phyloP scores from a whole-genome alignment of 2,329 filamentous ascomycete genomes.

The Xenosphaeropsis pyriputrescens region DNA sequence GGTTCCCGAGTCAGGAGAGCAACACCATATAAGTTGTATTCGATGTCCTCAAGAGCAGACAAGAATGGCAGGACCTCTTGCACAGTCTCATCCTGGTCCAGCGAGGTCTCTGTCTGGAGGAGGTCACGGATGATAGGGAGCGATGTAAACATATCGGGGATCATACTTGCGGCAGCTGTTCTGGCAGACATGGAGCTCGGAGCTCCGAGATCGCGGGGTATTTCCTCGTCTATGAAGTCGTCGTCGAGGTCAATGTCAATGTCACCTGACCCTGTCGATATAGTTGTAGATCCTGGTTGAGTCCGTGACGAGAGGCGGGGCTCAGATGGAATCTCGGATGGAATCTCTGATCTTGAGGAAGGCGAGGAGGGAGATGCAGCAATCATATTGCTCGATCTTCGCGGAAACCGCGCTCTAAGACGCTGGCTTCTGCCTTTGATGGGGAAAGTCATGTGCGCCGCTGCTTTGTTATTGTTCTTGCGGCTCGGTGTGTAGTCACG shows the following conservation, averaged over 20 bases:
- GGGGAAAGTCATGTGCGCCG: conserved; percentile 15
- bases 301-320: no score
- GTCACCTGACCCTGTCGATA: no score
- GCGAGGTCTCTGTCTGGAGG: conserved; percentile 53
- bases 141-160: conserved; percentile 42
- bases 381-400: conserved; percentile 6
- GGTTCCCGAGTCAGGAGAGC: conserved; percentile 54
- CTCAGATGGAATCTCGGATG: no score
- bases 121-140: conserved; percentile 49
- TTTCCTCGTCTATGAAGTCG: no score
- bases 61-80: conserved; percentile 56
- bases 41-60: conserved; percentile 28
- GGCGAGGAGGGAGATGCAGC: conserved; percentile 5
- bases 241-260: no score
- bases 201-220: no score
- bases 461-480: conserved; percentile 2
- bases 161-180: conserved; percentile 9
- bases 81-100: conserved; percentile 53
- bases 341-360: conserved; percentile 1
- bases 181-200: conserved; percentile 6
- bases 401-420: conserved; percentile 15
- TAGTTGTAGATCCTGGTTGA: no score
- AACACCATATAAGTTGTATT: conserved; percentile 57
- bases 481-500: not conserved
- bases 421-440: conserved; percentile 15